Percentiles rank a stretch among this genome's conserved stretches.
These are phyloP conservation scores for Chaetomium cochliodes DNA, from an alignment of 495 filamentous ascomycete genomes.

Conservation along the genomic window DNA sequence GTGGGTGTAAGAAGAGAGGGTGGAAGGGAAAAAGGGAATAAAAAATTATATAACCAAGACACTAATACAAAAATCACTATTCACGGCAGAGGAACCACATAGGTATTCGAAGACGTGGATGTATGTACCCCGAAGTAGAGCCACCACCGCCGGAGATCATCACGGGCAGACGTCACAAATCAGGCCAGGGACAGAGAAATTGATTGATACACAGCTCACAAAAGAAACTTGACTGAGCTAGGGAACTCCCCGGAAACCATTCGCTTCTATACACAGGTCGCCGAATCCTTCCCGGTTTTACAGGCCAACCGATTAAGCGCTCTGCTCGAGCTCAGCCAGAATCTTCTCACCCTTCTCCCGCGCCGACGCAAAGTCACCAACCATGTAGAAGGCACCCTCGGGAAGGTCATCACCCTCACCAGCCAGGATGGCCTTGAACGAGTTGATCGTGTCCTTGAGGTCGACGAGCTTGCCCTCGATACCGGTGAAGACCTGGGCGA, in stretches of 20 bases:
- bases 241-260: constrained; percentile 34
- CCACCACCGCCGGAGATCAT: no score
- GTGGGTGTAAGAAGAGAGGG: not conserved
- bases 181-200: constrained; percentile 32
- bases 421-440: constrained; percentile 95
- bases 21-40: constrained; percentile 9
- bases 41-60: no score
- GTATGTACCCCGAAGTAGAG: constrained; percentile 32
- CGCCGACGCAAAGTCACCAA: constrained; percentile 90
- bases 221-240: constrained; percentile 41
- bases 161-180: constrained; percentile 3
- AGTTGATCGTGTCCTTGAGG: constrained; percentile 94
- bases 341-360: constrained; percentile 99
- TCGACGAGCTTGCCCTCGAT: constrained; percentile 97
- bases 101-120: constrained; percentile 57
- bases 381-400: constrained; percentile 97
- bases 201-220: constrained; percentile 47
- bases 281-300: constrained; percentile 36
- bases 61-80: constrained; percentile 48
- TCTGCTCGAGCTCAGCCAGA: constrained; percentile 86
- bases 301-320: constrained; percentile 54
- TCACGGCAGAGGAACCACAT: constrained; percentile 50
- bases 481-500: constrained; percentile 98
- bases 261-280: constrained; percentile 43
- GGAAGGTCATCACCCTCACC: constrained; percentile 95